Percentiles rank a stretch among this genome's conserved stretches.
These are phyloP conservation scores for Themeda triandra DNA, from an alignment of 176 grass and related monocot genomes.

Conservation along the genomic window DNA sequence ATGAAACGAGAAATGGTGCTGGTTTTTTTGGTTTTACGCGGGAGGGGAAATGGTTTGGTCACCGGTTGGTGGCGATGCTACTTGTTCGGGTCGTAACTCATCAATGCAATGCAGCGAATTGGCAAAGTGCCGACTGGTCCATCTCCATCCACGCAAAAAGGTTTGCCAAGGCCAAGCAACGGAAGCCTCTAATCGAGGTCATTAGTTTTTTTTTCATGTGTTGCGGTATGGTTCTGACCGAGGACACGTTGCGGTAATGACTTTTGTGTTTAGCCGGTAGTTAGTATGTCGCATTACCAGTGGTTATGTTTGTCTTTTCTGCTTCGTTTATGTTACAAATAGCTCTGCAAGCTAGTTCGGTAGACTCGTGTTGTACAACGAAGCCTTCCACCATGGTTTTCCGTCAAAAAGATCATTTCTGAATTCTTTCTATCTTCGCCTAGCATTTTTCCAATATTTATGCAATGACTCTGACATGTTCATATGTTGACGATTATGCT, in stretches of 20 bases:
- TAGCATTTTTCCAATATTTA: no score
- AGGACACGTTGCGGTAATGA: background rate
- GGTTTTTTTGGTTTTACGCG: conserved; percentile 4
- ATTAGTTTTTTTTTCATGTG: background rate
- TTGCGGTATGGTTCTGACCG: background rate
- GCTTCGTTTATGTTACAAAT: no score
- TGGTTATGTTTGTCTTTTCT: background rate
- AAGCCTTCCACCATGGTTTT: no score
- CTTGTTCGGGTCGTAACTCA: background rate
- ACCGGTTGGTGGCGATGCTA: conserved; percentile 31
- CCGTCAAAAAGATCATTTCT: no score
- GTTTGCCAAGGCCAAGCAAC: background rate
- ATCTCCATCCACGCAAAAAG: background rate
- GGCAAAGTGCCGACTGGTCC: background rate
- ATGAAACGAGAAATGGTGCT: background rate
- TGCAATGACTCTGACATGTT: no score
- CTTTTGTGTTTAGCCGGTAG: background rate
- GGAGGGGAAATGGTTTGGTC: background rate
- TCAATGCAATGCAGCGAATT: conserved; percentile 3
- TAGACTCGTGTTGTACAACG: no score
- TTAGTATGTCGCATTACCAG: background rate
- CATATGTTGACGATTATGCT: no score
- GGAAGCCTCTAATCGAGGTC: background rate
- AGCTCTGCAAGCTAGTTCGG: no score
- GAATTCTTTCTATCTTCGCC: no score